phyloP scores from a whole-genome alignment of 345 rosid genomes.

The Turritis glabra region DNA sequence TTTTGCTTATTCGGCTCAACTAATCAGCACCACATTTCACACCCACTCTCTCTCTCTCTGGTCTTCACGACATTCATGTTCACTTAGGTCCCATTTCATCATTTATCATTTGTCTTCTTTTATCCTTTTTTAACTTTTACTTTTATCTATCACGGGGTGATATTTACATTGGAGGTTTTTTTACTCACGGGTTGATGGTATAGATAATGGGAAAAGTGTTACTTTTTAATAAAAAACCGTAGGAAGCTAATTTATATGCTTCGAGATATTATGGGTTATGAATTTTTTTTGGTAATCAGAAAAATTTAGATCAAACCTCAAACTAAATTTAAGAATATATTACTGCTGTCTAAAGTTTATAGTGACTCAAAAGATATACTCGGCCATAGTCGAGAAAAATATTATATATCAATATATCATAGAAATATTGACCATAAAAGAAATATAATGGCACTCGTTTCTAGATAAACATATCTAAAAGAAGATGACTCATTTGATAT shows the following conservation, averaged over 20 bases:
- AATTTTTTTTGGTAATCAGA: neutral
- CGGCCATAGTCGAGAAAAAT: no score
- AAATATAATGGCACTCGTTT: neutral
- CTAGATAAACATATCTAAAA: constrained; percentile 14
- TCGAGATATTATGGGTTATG: neutral
- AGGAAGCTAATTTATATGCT: neutral
- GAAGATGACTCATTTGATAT: neutral
- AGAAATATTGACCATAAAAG: neutral
- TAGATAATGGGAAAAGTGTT: neutral
- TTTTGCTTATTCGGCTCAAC: constrained; percentile 23
- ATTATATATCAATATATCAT: no score
- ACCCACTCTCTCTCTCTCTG: constrained; percentile 12
- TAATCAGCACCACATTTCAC: constrained; percentile 30
- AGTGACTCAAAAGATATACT: neutral
- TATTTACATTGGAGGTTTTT: neutral
- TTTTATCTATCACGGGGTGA: constrained; percentile 10
- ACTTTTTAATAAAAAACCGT: neutral
- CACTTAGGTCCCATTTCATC: constrained; percentile 18
- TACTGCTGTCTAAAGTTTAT: neutral
- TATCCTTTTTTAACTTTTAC: neutral
- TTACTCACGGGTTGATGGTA: constrained; percentile 3
- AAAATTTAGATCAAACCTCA: neutral
- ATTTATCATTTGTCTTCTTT: constrained; percentile 13
- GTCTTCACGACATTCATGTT: constrained; percentile 45
- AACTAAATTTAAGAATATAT: neutral